phyloP scores from a whole-genome alignment of 257 asterid species.

The Scutellaria galericulata region DNA sequence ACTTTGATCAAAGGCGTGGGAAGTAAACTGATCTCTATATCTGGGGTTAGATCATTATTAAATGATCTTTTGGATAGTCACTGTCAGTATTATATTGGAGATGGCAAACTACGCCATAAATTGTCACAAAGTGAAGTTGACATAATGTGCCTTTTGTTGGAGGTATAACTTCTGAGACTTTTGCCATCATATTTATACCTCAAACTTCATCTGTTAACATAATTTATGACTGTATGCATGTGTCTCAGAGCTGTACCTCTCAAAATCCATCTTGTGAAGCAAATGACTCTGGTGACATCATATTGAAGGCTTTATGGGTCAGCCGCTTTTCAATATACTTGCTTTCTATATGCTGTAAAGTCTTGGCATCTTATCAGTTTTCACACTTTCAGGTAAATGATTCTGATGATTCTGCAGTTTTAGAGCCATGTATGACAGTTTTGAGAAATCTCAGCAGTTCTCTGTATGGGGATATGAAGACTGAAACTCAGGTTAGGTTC shows the following conservation, averaged over 20 bases:
- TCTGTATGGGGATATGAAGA: slow-evolving; percentile 56
- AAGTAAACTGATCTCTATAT: slow-evolving; percentile 50
- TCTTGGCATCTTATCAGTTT: slow-evolving; percentile 28
- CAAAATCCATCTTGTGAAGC: slow-evolving; percentile 49
- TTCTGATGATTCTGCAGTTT: slow-evolving; percentile 55
- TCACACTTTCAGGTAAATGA: slow-evolving; percentile 53
- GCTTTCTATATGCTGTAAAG: slow-evolving; percentile 22
- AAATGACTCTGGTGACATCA: slow-evolving; percentile 43
- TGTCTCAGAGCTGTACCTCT: slow-evolving; percentile 57
- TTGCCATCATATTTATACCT: slow-evolving; percentile 10
- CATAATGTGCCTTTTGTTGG: slow-evolving; percentile 73
- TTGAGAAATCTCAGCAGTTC: slow-evolving; percentile 70
- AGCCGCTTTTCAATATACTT: slow-evolving; percentile 32
- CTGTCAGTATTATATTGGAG: slow-evolving; percentile 44
- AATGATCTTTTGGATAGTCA: slow-evolving; percentile 66
- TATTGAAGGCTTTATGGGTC: slow-evolving; percentile 76
- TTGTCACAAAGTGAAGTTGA: slow-evolving; percentile 68
- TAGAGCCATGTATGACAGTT: slow-evolving; percentile 72
- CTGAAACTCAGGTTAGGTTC: slow-evolving; percentile 69
- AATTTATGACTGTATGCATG: slow-evolving; percentile 3
- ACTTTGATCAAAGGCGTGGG: slow-evolving; percentile 75
- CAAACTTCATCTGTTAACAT: slow-evolving; percentile 3
- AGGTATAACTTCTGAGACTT: slow-evolving; percentile 52
- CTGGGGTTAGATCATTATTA: slow-evolving; percentile 60
- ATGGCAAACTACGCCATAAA: slow-evolving; percentile 41